Conservation (phyloP, 2,329 filamentous ascomycete genomes). For the Sclerotinia nivalis region DNA sequence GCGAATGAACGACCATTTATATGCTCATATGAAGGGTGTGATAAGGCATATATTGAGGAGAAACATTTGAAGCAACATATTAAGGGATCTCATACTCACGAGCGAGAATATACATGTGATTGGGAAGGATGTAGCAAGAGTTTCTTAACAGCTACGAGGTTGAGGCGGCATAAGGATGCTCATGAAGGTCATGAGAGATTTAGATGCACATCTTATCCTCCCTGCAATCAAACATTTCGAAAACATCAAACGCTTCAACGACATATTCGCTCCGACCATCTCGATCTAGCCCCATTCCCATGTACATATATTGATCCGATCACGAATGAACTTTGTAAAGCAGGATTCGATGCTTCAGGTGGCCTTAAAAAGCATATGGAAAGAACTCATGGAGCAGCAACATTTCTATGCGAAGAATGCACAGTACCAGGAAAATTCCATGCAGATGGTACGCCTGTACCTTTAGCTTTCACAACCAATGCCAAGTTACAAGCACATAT, state of each 20-base stretch:
- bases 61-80: constrained; percentile 86
- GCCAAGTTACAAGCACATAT: constrained; percentile 72
- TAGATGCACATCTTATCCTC: constrained; percentile 67
- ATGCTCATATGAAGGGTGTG: constrained; percentile 69
- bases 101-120: constrained; percentile 71
- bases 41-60: constrained; percentile 81
- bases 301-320: constrained; percentile 61
- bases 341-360: constrained; percentile 71
- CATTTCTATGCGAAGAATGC: constrained; percentile 80
- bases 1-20: constrained; percentile 79
- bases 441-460: constrained; percentile 45
- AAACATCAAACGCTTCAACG: constrained; percentile 85
- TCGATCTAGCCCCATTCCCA: constrained; percentile 68
- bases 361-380: constrained; percentile 71
- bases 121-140: constrained; percentile 73
- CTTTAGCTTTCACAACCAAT: constrained; percentile 69
- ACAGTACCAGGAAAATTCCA: constrained; percentile 39
- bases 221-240: constrained; percentile 76
- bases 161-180: constrained; percentile 74
- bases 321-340: constrained; percentile 59
- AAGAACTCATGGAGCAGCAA: constrained; percentile 63
- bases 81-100: constrained; percentile 74
- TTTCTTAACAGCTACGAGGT: constrained; percentile 76
- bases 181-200: constrained; percentile 78
- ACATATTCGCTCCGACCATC: constrained; percentile 76